Base-by-base conservation (phyloP, 352 stramenopile species). In the Albugo candida region DNA sequence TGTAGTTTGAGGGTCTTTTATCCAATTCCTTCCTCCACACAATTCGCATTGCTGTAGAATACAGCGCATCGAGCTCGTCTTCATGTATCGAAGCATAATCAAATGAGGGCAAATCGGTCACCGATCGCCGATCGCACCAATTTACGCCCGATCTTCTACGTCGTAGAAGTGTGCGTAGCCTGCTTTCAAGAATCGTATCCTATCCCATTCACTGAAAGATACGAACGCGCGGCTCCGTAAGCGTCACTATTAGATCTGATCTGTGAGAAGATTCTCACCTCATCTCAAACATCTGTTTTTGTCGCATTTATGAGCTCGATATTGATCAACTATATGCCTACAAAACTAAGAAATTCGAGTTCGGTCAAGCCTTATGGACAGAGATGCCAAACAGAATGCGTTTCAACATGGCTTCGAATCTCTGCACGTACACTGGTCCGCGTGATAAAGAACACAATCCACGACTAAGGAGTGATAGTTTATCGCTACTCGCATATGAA, bases 391-490 rank as follows among this genome's bases (percentile, higher is more conserved):
- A 27, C 65, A 86, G 48, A 83, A 79, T 46, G 66, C 70, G 47
- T 67, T 86, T 40, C 78, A 83, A 50, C 41, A 83, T n/a, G 63
- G 74, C 3, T 45, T 70, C 69, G 1, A 82, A 80, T 43, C 76
- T 86, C 18, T 86, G 74, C 70, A 75, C 64, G 18, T 80, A 83
- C 39, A 58, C 67, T n/a, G n/a, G n/a, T n/a, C n/a, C n/a, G n/a
- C n/a, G n/a, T n/a, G n/a, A n/a, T n/a, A n/a, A n/a, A n/a, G n/a
- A n/a, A n/a, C n/a, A n/a, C n/a, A n/a, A n/a, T n/a, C n/a, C n/a
- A n/a, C 36, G 16, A 16, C 36, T 14, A 14, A 14, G 36, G 16
- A 14, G 14, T 14, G 36, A 16, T 16, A 41, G 36, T 41, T 16
- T 41, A 14, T 14, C 14, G 14, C 36, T 14, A 14, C 14, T 14